Evolutionary conservation across 495 filamentous ascomycete genomes (phyloP).

Genomic region (Penicillium cataractarum): DNA sequence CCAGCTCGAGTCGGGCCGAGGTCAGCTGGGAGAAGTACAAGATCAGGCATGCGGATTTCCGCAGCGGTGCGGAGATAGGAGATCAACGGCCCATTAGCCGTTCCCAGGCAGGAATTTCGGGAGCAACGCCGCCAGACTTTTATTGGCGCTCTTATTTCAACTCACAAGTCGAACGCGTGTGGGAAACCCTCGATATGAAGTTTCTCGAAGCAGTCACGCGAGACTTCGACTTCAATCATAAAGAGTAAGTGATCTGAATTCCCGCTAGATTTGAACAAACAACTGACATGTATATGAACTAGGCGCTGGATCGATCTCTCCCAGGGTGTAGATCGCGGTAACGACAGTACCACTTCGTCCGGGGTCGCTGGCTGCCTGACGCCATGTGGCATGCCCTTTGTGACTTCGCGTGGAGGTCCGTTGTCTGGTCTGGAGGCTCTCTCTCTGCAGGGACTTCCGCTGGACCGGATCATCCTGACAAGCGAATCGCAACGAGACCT

Average conservation of each 20-base stretch:
- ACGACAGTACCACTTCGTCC: slow-evolving; percentile 42
- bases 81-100: slow-evolving; percentile 56
- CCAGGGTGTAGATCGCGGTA: slow-evolving; percentile 71
- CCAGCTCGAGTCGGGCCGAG: slow-evolving; percentile 18
- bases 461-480: slow-evolving; percentile 63
- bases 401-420: slow-evolving; percentile 64
- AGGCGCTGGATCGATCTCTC: slow-evolving; percentile 68
- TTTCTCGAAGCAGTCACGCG: slow-evolving; percentile 48
- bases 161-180: slow-evolving; percentile 57
- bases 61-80: slow-evolving; percentile 51
- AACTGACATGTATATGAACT: slow-evolving; percentile 2
- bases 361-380: slow-evolving; percentile 75
- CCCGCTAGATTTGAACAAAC: not conserved
- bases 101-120: slow-evolving; percentile 55
- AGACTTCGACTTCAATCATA: slow-evolving; percentile 64
- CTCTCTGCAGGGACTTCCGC: slow-evolving; percentile 71
- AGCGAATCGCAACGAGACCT: slow-evolving; percentile 66
- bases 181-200: slow-evolving; percentile 70
- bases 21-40: slow-evolving; percentile 62
- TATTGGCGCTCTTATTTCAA: slow-evolving; percentile 53
- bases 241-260: slow-evolving; percentile 52
- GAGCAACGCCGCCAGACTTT: slow-evolving; percentile 56
- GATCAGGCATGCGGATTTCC: slow-evolving; percentile 56
- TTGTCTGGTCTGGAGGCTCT: slow-evolving; percentile 70
- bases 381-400: slow-evolving; percentile 64